Evolutionary conservation across 805 yeast species (phyloP).

Genomic region (Ogataea henricii): DNA sequence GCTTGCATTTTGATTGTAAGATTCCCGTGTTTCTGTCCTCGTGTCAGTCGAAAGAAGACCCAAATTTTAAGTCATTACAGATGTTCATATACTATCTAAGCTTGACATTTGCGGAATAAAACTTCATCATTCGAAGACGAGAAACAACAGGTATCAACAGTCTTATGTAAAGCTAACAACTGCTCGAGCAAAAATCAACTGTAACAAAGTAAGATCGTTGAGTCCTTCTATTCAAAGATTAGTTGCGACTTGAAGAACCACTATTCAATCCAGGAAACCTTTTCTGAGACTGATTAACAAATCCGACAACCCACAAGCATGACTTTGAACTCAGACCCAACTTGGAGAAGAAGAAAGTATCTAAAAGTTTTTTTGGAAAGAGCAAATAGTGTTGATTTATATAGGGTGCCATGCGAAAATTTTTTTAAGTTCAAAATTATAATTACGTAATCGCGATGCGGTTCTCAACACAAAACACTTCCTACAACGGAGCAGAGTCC

Average conservation of each 20-base stretch:
- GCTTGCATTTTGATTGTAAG: neutral
- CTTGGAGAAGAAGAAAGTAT: neutral
- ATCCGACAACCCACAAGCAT: neutral
- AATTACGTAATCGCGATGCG: neutral
- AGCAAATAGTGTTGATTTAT: neutral
- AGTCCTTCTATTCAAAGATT: neutral
- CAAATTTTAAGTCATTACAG: slow-evolving; percentile 38
- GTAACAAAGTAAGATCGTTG: neutral
- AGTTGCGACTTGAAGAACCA: neutral
- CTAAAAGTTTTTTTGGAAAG: neutral
- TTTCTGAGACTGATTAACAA: neutral
- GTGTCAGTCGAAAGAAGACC: slow-evolving; percentile 42
- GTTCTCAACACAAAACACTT: too few species aligned
- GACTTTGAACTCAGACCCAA: neutral
- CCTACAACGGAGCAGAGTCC: neutral
- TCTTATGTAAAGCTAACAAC: neutral
- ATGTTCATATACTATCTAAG: slow-evolving; percentile 46
- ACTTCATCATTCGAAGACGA: slow-evolving; percentile 31
- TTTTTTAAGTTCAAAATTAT: neutral
- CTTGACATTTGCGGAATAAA: slow-evolving; percentile 39
- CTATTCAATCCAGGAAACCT: slow-evolving; percentile 2
- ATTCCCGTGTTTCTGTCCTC: neutral
- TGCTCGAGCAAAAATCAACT: neutral
- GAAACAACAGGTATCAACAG: slow-evolving; percentile 1
- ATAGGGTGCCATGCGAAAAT: neutral